These are phyloP conservation scores for Calonectria henricotiae DNA, from an alignment of 2,329 filamentous ascomycete genomes.

Conservation along the genomic window DNA sequence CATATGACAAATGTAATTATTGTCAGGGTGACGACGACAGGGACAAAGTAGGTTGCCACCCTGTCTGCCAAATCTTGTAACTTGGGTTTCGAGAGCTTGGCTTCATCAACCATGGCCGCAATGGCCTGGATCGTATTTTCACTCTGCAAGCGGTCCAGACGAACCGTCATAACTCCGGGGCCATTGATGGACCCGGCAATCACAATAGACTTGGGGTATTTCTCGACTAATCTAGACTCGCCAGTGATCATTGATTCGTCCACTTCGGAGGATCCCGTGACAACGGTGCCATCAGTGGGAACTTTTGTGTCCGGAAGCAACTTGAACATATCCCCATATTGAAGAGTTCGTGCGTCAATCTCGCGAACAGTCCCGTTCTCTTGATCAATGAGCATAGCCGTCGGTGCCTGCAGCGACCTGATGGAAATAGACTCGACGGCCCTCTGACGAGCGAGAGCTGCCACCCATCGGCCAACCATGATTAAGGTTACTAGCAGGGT, in stretches of 20 bases:
- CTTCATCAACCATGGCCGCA: constrained; percentile 80
- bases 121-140: constrained; percentile 83
- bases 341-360: constrained; percentile 78
- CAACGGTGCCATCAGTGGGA: constrained; percentile 80
- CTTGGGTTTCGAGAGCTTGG: constrained; percentile 78
- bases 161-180: constrained; percentile 72
- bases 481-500: constrained; percentile 74
- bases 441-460: constrained; percentile 68
- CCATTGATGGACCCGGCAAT: constrained; percentile 82
- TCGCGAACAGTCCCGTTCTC: constrained; percentile 58
- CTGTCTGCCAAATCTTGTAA: constrained; percentile 79
- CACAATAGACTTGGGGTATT: constrained; percentile 68
- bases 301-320: constrained; percentile 73
- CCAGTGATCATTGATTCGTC: constrained; percentile 87
- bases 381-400: constrained; percentile 68
- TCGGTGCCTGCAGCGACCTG: constrained; percentile 71
- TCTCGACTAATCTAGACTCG: constrained; percentile 75
- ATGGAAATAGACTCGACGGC: constrained; percentile 72
- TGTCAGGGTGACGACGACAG: constrained; percentile 73
- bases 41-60: constrained; percentile 80
- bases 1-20: constrained; percentile 75
- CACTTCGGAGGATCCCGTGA: constrained; percentile 76
- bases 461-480: constrained; percentile 70
- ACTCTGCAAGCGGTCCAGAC: constrained; percentile 74
- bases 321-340: constrained; percentile 80